Percentiles rank a stretch among this genome's conserved stretches.
Evolutionary conservation across 2,329 filamentous ascomycete species (phyloP).

Genomic region (Xylariaceae sp.): DNA sequence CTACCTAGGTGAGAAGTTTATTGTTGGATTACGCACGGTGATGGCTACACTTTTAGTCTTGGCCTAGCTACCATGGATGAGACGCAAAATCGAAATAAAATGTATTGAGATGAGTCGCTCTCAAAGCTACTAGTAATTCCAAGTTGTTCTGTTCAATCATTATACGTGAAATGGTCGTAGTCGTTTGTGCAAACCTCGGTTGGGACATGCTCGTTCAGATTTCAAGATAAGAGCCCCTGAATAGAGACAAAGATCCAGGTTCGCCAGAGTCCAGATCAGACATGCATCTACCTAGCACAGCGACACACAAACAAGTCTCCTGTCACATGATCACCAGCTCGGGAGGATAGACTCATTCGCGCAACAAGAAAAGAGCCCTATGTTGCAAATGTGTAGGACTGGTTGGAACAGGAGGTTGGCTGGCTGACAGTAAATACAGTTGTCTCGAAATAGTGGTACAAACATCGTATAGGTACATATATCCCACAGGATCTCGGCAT

Average conservation of each 20-base stretch:
- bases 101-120: neutral
- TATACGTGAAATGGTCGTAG: no score
- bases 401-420: neutral
- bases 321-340: no score
- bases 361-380: no score
- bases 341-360: no score
- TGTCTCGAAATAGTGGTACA: constrained; percentile 11
- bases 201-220: no score
- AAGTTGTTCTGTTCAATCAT: no score
- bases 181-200: no score
- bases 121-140: neutral
- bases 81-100: neutral
- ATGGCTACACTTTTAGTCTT: neutral
- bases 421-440: constrained; percentile 8
- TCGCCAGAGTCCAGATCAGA: no score
- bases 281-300: no score
- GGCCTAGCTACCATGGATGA: neutral
- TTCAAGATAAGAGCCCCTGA: no score
- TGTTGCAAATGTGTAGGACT: neutral
- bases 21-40: neutral
- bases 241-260: no score
- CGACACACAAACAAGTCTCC: no score
- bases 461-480: constrained; percentile 2
- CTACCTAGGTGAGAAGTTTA: neutral
- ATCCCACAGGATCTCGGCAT: neutral